Conservation (phyloP, 2,329 filamentous ascomycete genomes). For the Lizonia empirigonia region DNA sequence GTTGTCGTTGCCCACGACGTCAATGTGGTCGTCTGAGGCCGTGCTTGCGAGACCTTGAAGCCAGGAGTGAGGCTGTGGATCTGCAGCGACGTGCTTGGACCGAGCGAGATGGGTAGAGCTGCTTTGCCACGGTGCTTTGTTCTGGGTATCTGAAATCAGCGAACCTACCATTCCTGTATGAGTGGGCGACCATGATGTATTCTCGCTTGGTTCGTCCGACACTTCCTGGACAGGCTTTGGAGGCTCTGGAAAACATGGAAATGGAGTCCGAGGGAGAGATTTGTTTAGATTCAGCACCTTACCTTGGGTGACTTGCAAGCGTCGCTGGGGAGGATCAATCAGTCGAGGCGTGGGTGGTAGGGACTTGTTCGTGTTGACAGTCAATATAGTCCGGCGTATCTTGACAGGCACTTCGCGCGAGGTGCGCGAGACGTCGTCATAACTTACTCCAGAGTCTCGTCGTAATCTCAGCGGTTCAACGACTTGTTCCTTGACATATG, state of each 20-base stretch:
- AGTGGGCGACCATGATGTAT: background rate
- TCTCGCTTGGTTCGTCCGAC: background rate
- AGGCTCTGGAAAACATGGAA: background rate
- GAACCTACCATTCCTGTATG: background rate
- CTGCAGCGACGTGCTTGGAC: background rate
- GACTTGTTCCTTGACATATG: background rate
- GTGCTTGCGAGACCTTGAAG: no score
- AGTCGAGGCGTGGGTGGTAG: constrained; percentile 21
- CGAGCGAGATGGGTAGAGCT: background rate
- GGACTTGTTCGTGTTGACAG: constrained; percentile 19
- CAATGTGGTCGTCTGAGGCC: no score
- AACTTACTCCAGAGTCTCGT: constrained; percentile 4
- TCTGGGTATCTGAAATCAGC: background rate
- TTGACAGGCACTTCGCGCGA: constrained; percentile 19
- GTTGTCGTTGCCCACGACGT: no score
- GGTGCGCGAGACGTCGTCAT: constrained; percentile 11
- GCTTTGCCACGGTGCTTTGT: background rate
- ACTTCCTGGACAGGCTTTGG: background rate
- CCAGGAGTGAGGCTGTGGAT: no score
- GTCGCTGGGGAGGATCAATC: constrained; percentile 2
- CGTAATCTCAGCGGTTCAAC: background rate
- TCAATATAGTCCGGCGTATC: background rate
- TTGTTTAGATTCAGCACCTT: background rate
- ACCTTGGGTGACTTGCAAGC: background rate
- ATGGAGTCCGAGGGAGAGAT: constrained; percentile 11